phyloP scores from a whole-genome alignment of 495 filamentous ascomycete species.

The Cenococcum geophilum region DNA sequence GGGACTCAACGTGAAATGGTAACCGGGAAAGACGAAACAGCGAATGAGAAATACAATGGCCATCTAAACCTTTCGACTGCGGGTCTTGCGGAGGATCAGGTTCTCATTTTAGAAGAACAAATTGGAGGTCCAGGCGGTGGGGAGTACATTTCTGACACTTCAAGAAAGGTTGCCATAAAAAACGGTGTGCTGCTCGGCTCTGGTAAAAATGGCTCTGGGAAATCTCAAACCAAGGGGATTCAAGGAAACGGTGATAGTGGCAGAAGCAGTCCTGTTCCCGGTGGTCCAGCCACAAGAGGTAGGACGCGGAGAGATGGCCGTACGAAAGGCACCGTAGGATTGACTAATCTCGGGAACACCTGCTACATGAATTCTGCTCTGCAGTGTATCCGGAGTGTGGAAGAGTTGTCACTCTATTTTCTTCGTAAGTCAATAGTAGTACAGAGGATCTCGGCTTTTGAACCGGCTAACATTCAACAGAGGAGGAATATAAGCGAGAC shows the following conservation, averaged over 20 bases:
- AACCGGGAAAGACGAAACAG: slow-evolving; percentile 62
- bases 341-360: slow-evolving; percentile 90
- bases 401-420: slow-evolving; percentile 89
- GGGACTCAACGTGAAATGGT: slow-evolving; percentile 65
- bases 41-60: slow-evolving; percentile 72
- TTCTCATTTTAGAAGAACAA: slow-evolving; percentile 73
- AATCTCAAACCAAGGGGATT: slow-evolving; percentile 31
- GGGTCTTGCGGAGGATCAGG: slow-evolving; percentile 61
- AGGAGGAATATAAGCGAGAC: slow-evolving; percentile 63
- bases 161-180: slow-evolving; percentile 28
- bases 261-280: slow-evolving; percentile 57
- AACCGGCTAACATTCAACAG: slow-evolving; percentile 34
- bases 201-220: slow-evolving; percentile 39
- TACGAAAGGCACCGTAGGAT: slow-evolving; percentile 65
- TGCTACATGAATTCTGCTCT: slow-evolving; percentile 99
- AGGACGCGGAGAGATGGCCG: slow-evolving; percentile 59
- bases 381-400: slow-evolving; percentile 85
- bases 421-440: slow-evolving; percentile 45
- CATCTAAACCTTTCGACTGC: slow-evolving; percentile 53
- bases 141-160: slow-evolving; percentile 57
- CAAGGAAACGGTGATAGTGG: slow-evolving; percentile 44
- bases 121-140: slow-evolving; percentile 50
- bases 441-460: slow-evolving; percentile 7
- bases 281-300: slow-evolving; percentile 55
- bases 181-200: slow-evolving; percentile 37